A percentile compares a stretch with the other conserved stretches of the same genome.
Conservation (phyloP, 2,329 filamentous ascomycete genomes). For the Magnaporthiopsis rhizophila region DNA sequence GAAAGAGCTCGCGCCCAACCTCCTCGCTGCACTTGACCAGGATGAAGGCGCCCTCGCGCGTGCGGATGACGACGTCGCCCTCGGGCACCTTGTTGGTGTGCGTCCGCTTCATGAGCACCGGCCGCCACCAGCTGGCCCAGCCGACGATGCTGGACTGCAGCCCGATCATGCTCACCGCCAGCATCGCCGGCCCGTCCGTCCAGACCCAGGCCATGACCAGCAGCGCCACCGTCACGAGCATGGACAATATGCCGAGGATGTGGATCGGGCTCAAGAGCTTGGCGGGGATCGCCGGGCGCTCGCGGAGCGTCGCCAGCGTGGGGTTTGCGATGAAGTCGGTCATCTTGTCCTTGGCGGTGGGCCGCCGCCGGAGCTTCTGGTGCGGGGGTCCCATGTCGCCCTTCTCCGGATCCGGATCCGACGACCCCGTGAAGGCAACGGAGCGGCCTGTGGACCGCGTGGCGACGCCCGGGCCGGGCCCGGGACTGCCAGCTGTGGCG, state of each 20-base stretch:
- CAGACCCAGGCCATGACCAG: conserved; percentile 33
- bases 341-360: conserved; percentile 31
- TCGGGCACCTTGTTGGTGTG: conserved; percentile 39
- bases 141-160: conserved; percentile 45
- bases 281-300: conserved; percentile 39
- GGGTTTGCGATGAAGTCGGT: conserved; percentile 35
- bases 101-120: conserved; percentile 43
- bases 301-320: conserved; percentile 27
- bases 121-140: conserved; percentile 49
- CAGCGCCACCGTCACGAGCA: conserved; percentile 38
- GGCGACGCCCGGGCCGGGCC: conserved; percentile 4
- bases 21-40: conserved; percentile 50
- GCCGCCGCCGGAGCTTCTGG: conserved; percentile 19
- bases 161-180: conserved; percentile 44
- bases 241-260: conserved; percentile 43
- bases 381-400: not conserved
- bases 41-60: conserved; percentile 51
- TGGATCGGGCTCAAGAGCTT: conserved; percentile 43
- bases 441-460: conserved; percentile 8
- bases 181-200: conserved; percentile 40
- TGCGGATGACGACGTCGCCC: conserved; percentile 55
- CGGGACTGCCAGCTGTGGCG: not conserved
- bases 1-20: conserved; percentile 53
- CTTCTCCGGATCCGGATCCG: conserved; percentile 8
- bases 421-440: conserved; percentile 12